Conservation (phyloP, 148 eudicot genomes). For the Arbutus unedo region DNA sequence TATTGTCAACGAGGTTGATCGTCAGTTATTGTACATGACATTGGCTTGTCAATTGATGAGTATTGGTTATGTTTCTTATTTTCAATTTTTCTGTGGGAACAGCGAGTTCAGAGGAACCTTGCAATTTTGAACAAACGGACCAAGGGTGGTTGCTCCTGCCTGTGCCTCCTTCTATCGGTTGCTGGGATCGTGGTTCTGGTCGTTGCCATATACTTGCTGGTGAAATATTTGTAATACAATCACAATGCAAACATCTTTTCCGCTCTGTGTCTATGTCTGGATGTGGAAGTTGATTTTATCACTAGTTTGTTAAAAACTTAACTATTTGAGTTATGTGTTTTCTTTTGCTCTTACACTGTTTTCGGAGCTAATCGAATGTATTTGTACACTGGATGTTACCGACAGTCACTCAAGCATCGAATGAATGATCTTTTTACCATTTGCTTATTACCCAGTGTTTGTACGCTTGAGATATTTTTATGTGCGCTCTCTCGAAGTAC, state of each 20-base stretch:
- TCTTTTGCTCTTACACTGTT: not conserved
- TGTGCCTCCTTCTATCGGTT: constrained; percentile 52
- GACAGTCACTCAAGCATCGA: not conserved
- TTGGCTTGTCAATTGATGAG: not conserved
- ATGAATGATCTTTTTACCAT: not conserved
- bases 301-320: not conserved
- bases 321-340: not conserved
- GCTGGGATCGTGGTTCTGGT: constrained; percentile 52
- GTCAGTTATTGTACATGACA: not conserved
- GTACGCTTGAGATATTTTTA: too few species aligned
- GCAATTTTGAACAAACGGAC: constrained; percentile 65
- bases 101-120: constrained; percentile 74
- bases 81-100: constrained; percentile 19
- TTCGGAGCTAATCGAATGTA: not conserved
- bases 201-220: constrained; percentile 44
- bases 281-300: not conserved
- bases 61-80: not conserved
- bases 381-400: not conserved
- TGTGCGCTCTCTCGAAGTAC: not conserved
- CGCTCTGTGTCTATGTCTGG: not conserved
- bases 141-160: constrained; percentile 72
- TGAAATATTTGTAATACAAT: constrained; percentile 57
- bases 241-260: not conserved
- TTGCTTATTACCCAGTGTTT: not conserved
- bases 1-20: not conserved